Base-by-base conservation (phyloP, 257 asterid genomes). In the Solanum medicagineum region DNA sequence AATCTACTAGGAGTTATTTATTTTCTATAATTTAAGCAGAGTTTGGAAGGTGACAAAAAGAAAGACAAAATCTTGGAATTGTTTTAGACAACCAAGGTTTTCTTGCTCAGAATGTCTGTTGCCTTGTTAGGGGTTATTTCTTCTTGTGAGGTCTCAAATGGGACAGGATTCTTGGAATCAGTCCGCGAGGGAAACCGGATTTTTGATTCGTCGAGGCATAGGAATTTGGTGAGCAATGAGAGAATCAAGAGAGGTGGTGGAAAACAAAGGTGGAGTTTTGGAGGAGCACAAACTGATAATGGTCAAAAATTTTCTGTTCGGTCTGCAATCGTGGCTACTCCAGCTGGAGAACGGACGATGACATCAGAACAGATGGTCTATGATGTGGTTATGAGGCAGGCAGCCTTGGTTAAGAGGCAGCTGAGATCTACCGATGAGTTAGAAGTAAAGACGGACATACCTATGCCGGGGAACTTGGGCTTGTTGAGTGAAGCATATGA, bases 331-430 rank as follows among this genome's bases (percentile, higher is more conserved):
- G 90, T 92, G 70, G 98, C 92, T 65, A 89, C 89, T 83, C 94
- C 99, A 8, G 86, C 97, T 4, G 98, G 94, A 77, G 98, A 93
- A 83, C 85, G 93, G n/a, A 45, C 87, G 47, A 87, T 93, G 83
- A 73, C 99, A 75, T 93, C 99, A 0, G 98, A 97, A 91, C 98
- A 94, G 82, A 94, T 89, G 93, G 99, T 97, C 24, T 95, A 95
- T 84, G 97, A 97, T 86, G 99, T 97, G 81, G 98, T 97, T 19
- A 75, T 94, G 87, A 97, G 90, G 87, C 99, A 97, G 87, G 99
- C 99, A 40, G 97, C 99, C 60, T 87, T 97, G 89, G 93, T 97
- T 84, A 92, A 97, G 69, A 90, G 95, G 74, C 88, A 85, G 84
- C 62, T 92, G 88, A 91, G 88, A 87, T 77, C 95, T 8, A 88